Conservation (phyloP, 1,284 basidiomycete species). For the Pseudozyma pruni region DNA sequence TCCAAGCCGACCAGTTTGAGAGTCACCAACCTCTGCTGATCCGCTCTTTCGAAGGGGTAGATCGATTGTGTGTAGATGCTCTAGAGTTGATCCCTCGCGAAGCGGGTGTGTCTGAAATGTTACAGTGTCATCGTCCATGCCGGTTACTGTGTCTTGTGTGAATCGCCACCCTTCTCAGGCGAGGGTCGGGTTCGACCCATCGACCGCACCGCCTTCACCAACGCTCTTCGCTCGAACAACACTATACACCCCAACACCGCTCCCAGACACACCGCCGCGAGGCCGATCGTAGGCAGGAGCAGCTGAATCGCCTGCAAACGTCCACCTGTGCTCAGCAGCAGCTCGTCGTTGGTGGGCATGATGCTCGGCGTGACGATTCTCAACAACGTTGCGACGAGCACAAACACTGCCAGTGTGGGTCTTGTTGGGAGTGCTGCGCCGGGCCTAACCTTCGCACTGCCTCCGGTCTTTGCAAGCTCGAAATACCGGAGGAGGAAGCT, state of each 20-base stretch:
- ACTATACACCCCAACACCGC: conserved; percentile 2
- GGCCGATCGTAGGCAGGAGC: conserved; percentile 15
- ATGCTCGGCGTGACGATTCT: conserved; percentile 6
- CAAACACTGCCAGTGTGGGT: conserved; percentile 12
- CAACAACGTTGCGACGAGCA: neutral
- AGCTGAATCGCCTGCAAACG: conserved; percentile 21
- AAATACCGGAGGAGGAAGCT: conserved; percentile 27
- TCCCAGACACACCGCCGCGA: conserved; percentile 8
- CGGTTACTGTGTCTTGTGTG: conserved; percentile 5
- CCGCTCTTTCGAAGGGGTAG: too few species aligned
- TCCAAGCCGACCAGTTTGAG: conserved; percentile 2
- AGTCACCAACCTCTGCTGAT: conserved; percentile 20
- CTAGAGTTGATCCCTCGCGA: too few species aligned
- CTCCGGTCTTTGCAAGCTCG: neutral
- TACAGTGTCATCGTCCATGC: conserved; percentile 5
- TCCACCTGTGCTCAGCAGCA: conserved; percentile 1
- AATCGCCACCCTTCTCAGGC: neutral
- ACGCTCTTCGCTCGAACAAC: conserved; percentile 13
- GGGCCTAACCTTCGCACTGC: neutral
- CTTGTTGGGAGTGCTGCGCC: conserved; percentile 12
- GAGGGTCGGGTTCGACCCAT: too few species aligned
- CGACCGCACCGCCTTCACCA: conserved; percentile 1
- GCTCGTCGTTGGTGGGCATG: conserved; percentile 11
- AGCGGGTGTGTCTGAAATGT: too few species aligned
- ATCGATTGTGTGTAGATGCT: too few species aligned